Conservation (phyloP, 441 rosid species). For the Lepidium campestre region DNA sequence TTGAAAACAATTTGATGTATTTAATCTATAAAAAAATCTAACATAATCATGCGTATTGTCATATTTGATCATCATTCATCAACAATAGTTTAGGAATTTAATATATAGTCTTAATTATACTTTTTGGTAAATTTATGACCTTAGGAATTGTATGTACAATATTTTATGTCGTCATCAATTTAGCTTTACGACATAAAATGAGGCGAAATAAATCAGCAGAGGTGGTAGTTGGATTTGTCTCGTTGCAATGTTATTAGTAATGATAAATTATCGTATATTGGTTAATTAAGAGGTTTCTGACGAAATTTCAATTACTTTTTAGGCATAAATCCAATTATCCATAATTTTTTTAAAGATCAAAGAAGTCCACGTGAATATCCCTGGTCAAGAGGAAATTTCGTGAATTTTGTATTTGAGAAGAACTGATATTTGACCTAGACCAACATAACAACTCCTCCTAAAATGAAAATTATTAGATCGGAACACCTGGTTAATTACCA, state of each 20-base stretch:
- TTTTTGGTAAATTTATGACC: not conserved
- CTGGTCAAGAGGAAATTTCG: too few relatives aligned
- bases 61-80: not conserved
- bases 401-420: too few relatives aligned
- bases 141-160: not conserved
- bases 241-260: not conserved
- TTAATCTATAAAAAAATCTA: not conserved
- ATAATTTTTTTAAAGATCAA: too few relatives aligned
- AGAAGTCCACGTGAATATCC: too few relatives aligned
- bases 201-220: not conserved
- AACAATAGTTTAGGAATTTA: too few relatives aligned
- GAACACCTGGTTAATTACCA: too few relatives aligned
- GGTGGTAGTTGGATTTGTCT: conserved; percentile 7
- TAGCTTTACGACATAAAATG: not conserved
- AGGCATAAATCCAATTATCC: too few relatives aligned
- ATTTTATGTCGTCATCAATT: not conserved
- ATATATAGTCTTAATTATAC: not conserved
- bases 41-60: conserved; percentile 11
- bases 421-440: too few relatives aligned
- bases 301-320: too few relatives aligned
- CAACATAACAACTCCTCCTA: too few relatives aligned
- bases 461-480: too few relatives aligned
- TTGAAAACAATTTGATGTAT: not conserved
- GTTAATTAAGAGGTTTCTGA: too few relatives aligned
- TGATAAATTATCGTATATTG: not conserved